Base-by-base conservation (phyloP, 2,329 filamentous ascomycete genomes). In the Neurospora crassa region DNA sequence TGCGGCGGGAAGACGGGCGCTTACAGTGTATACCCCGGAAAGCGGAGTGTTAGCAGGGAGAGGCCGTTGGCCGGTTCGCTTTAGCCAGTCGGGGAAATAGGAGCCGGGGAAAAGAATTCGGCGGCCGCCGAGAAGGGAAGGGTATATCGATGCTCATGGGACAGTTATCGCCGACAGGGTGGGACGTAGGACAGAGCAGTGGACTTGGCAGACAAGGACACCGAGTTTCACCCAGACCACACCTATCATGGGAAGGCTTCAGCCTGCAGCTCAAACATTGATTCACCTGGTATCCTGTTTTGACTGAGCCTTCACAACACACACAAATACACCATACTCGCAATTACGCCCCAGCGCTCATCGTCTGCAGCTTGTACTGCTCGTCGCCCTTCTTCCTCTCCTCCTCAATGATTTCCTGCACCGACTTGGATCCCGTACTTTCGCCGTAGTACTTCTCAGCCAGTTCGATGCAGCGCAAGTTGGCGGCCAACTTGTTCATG, bases 401-500 rank as follows among this genome's bases (percentile, higher is more conserved):
- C 29, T 77, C 76, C 20, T 77, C 76, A 53, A 77, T 77, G 12
- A 77, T 77, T 16, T 77, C 76, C 72, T 76, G 74, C 16, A 77
- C 76, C 53, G 75, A 75, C 74, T 77, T 77, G 11, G 71, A 68
- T 1, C 72, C 74, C 6, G 68, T 24, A 1, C 71, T 73, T 5
- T 74, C 74, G 1, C 76, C 81, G 74, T 87, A 87, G n/a, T 87
- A 78, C 79, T 91, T 86, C 83, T 97, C 95, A 1, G 94, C 95
- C 69, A 90, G 88, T 72, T 90, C 91, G 80, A 98, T 94, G 81
- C 93, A 96, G 76, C 91, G 88, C 84, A 96, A 93, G 80, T 97
- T 97, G 67, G 93, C 92, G 37, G 92, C 90, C 68, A 97, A 84
- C 86, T 99, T 99, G 84, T 99, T 98, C 69, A 89, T 93, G 74